Conservation (phyloP, 2,329 filamentous ascomycete genomes). For the Coniochaeta sp. region DNA sequence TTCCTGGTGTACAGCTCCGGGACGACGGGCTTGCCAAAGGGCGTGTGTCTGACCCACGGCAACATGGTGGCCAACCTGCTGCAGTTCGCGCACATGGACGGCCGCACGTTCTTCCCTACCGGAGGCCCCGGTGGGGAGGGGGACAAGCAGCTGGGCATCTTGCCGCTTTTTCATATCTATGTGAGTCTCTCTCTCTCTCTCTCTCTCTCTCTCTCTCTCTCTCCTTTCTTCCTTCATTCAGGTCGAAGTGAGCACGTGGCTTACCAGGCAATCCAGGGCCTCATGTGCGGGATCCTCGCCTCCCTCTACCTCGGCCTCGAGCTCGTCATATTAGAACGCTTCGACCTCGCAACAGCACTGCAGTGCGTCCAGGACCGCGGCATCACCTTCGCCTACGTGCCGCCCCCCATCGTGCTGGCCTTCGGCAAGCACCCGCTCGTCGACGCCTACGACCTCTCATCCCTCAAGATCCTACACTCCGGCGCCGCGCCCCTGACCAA, state of each 20-base stretch:
- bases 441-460: slow-evolving; percentile 72
- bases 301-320: slow-evolving; percentile 58
- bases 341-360: slow-evolving; percentile 77
- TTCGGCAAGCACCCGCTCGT: slow-evolving; percentile 75
- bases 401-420: slow-evolving; percentile 75
- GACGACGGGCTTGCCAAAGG: slow-evolving; percentile 87
- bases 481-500: slow-evolving; percentile 78
- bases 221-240: too few species aligned
- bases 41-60: slow-evolving; percentile 75
- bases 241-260: too few species aligned
- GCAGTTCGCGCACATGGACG: slow-evolving; percentile 48
- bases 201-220: too few species aligned
- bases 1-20: slow-evolving; percentile 87
- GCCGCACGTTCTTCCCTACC: slow-evolving; percentile 45
- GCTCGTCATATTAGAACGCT: slow-evolving; percentile 67
- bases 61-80: slow-evolving; percentile 74
- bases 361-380: slow-evolving; percentile 64
- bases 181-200: background rate
- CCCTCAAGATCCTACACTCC: slow-evolving; percentile 75
- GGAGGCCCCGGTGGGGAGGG: slow-evolving; percentile 53
- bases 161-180: slow-evolving; percentile 92
- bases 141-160: slow-evolving; percentile 69
- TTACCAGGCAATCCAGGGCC: slow-evolving; percentile 31
- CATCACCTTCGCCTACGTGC: slow-evolving; percentile 74
- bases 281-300: slow-evolving; percentile 67